phyloP scores from a whole-genome alignment of 352 stramenopile genomes.

The Phytophthora hibernalis region DNA sequence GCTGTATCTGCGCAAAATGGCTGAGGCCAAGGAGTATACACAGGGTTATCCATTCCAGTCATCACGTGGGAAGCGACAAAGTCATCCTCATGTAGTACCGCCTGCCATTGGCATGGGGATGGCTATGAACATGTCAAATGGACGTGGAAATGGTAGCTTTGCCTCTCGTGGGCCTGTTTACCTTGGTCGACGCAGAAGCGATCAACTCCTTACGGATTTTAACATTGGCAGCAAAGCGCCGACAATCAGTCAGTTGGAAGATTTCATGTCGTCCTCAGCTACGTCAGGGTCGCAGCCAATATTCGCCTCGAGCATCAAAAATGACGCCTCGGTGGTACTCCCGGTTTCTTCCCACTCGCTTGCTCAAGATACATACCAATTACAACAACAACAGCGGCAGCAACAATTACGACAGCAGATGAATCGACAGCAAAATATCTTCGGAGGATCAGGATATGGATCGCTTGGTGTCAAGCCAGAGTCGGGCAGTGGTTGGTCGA shows the following conservation, averaged over 20 bases:
- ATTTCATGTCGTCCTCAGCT: constrained; percentile 32
- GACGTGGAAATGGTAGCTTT: constrained; percentile 14
- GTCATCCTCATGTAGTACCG: constrained; percentile 47
- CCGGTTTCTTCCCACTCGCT: constrained; percentile 37
- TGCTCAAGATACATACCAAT: constrained; percentile 38
- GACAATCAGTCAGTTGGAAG: constrained; percentile 36
- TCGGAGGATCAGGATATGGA: constrained; percentile 13
- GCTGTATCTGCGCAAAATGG: constrained; percentile 35
- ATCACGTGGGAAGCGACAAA: constrained; percentile 49
- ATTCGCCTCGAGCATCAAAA: constrained; percentile 33
- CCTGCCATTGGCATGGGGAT: constrained; percentile 22
- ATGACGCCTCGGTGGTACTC: constrained; percentile 40
- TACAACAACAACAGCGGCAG: constrained; percentile 21
- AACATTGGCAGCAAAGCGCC: constrained; percentile 5
- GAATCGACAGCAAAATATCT: constrained; percentile 33
- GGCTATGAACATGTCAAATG: constrained; percentile 18
- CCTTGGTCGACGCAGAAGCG: constrained; percentile 38
- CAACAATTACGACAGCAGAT: constrained; percentile 24
- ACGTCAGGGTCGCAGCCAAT: constrained; percentile 22
- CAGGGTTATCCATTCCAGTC: constrained; percentile 30
- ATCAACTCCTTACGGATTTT: constrained; percentile 39
- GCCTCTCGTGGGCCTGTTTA: constrained; percentile 14
- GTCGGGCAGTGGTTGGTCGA: constrained; percentile 21
- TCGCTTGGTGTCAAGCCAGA: constrained; percentile 22
- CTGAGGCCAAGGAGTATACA: constrained; percentile 35